Conservation (phyloP, 768 basidiomycete species). For the Dioszegia crocea region DNA sequence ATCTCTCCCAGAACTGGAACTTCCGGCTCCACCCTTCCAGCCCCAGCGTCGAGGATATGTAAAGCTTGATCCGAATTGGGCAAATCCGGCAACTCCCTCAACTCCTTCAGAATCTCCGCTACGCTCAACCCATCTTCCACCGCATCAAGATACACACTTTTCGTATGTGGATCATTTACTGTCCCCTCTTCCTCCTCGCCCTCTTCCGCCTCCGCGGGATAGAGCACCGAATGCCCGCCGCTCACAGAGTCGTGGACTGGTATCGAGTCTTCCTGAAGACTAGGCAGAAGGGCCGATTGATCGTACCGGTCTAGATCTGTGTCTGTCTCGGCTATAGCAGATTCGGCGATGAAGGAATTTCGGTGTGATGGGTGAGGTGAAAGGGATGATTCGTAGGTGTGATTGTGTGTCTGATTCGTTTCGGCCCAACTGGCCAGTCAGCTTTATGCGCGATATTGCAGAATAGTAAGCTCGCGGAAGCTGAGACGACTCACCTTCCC, state of each 20-base stretch:
- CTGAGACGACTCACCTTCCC: slow-evolving; percentile 58
- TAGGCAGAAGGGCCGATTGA: background rate
- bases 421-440: slow-evolving; percentile 68
- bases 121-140: slow-evolving; percentile 20
- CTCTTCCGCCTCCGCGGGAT: background rate
- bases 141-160: slow-evolving; percentile 29
- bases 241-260: no score
- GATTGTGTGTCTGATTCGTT: slow-evolving; percentile 61
- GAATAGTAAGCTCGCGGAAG: no score
- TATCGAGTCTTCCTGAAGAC: background rate
- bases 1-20: background rate
- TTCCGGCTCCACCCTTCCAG: background rate
- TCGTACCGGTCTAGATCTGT: background rate
- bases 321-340: slow-evolving; percentile 28
- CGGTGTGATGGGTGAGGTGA: slow-evolving; percentile 8
- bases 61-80: background rate
- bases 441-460: no score
- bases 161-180: slow-evolving; percentile 5
- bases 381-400: slow-evolving; percentile 62
- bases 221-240: background rate
- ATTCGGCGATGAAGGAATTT: slow-evolving; percentile 7
- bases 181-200: slow-evolving; percentile 3
- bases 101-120: slow-evolving; percentile 26
- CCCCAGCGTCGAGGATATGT: background rate
- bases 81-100: slow-evolving; percentile 24